phyloP scores from a whole-genome alignment of 768 basidiomycete genomes.

The Rhodotorula diobovata region DNA sequence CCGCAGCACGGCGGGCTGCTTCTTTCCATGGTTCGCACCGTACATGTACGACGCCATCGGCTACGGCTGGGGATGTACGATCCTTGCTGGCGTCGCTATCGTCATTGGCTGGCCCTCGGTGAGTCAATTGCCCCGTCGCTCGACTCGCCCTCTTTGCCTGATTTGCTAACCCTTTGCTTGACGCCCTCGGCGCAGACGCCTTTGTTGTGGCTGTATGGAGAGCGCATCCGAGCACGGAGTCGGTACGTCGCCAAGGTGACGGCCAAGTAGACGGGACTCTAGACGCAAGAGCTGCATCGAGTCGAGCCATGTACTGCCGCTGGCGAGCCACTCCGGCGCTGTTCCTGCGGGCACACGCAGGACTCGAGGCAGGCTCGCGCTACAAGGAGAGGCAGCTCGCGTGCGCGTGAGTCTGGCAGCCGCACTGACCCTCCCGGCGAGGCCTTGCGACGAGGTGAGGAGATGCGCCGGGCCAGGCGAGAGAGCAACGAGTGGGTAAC shows the following conservation, averaged over 20 bases:
- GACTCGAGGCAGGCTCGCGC: no score
- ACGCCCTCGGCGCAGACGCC: not conserved
- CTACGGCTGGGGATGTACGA: conserved; percentile 64
- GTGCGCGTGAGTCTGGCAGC: no score
- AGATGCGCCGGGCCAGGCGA: no score
- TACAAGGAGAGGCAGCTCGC: no score
- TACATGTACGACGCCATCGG: conserved; percentile 57
- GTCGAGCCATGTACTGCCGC: not conserved
- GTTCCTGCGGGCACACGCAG: no score
- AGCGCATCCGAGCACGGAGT: conserved; percentile 2
- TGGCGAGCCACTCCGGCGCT: no score
- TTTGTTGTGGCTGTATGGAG: conserved; percentile 15
- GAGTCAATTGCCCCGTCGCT: not conserved
- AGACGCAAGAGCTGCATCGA: not conserved
- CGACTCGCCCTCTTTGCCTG: not conserved
- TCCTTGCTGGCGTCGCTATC: conserved; percentile 60
- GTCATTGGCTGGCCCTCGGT: conserved; percentile 57
- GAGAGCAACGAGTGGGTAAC: no score
- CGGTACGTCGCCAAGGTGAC: not conserved
- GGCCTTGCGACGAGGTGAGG: no score
- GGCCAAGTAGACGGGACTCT: not conserved
- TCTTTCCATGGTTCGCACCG: conserved; percentile 58
- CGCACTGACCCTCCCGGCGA: no score
- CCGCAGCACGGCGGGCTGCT: conserved; percentile 65
- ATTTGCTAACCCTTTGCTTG: not conserved